Evolutionary conservation across 2,329 filamentous ascomycete species (phyloP), one percentile per base, ranked within the genome.

Genomic region (Myriosclerotinia scirpicola): DNA sequence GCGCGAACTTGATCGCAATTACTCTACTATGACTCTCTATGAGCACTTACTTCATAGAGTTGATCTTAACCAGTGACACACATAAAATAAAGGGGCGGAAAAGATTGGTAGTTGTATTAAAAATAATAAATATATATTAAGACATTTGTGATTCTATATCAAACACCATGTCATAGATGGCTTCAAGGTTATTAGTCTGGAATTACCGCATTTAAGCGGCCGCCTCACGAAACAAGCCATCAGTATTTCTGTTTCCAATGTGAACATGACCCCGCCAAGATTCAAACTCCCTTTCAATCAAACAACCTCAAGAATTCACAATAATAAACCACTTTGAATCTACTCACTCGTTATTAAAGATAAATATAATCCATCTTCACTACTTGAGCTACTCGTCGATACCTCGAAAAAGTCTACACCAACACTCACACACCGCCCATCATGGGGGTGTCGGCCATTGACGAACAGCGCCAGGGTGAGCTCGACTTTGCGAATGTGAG

Each of bases 391-490:
- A 12, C 58, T 61, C 30, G 46, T 40, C 9, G 6, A 54, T 44
- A 22, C 38, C 26, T 54, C 38, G 34, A 26, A 40, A 36, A 50
- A n/a, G 62, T 58, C n/a, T 36, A 58, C 52, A 54, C 20, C 55
- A 61, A 61, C 38, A 46, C 38, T 54, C 20, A 66, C 46, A 66
- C 66, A 64, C 67, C 64, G 59, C 55, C 65, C 64, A 65, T 53
- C 50, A 62, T 69, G 67, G 63, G 64, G 92, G 90, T 90, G 79
- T 96, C 93, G 71, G 86, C 93, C 75, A 90, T 97, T 76, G 88
- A 93, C 76, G 88, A 93, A 75, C 92, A 96, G 83, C 89, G 89
- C 74, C 88, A 91, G 71, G 83, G 90, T 92, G 79, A 78, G 85
- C 74, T 64, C 38, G 12, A 40, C 34, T 62, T 40, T 26, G 42